phyloP scores from a whole-genome alignment of 441 rosid species.

The Erysimum cheiri region DNA sequence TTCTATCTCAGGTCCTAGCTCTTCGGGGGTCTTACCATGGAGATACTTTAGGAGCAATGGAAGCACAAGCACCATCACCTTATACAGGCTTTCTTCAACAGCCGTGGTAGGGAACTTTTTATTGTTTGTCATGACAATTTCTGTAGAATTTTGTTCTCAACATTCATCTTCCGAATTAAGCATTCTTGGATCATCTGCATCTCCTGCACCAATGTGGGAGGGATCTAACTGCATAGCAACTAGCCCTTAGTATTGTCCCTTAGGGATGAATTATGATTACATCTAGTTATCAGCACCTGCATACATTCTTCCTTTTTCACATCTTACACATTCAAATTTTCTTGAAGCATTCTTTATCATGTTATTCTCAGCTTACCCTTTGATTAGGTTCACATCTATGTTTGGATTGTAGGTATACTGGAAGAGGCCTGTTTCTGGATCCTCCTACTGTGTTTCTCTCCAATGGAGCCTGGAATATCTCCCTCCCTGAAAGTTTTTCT shows the following conservation, averaged over 20 bases:
- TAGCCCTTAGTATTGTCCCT: background rate
- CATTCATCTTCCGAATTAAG: background rate
- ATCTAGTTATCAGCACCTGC: constrained; percentile 3
- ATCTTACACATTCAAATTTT: background rate
- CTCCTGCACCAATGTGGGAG: constrained; percentile 2
- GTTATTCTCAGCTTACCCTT: background rate
- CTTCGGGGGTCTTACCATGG: constrained; percentile 96
- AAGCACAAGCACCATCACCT: constrained; percentile 94
- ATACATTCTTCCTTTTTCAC: background rate
- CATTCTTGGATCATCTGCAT: constrained; percentile 20
- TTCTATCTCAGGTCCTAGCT: constrained; percentile 72
- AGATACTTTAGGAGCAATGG: constrained; percentile 98
- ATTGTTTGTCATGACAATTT: background rate
- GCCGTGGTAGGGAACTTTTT: constrained; percentile 64
- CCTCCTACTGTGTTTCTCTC: constrained; percentile 81
- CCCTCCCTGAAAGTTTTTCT: constrained; percentile 63
- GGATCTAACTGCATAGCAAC: constrained; percentile 1
- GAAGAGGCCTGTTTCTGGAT: constrained; percentile 90
- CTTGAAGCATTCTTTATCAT: constrained; percentile 4
- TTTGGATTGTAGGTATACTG: constrained; percentile 68
- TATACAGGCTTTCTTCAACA: constrained; percentile 94
- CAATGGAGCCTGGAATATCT: constrained; percentile 69
- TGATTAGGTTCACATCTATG: background rate
- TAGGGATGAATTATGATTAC: constrained; percentile 12
- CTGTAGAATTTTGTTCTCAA: constrained; percentile 6